Evolutionary conservation across 306 rosid genomes (phyloP).

Genomic region (Amphicarpaea edgeworthii): DNA sequence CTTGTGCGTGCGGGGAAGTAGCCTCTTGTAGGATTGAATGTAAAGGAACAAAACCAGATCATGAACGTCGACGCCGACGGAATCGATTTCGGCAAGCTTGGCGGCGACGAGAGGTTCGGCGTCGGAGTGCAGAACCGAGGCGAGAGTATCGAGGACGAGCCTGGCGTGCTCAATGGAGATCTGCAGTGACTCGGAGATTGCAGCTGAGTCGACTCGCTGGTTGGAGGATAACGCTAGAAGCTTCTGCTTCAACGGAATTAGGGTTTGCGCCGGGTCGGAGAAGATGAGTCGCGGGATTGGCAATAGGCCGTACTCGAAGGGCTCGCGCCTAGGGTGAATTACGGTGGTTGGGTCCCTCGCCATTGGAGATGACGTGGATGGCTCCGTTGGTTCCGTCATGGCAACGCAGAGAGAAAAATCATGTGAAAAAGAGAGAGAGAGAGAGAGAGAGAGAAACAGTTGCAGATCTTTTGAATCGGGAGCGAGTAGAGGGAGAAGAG

Average conservation of each 20-base stretch:
- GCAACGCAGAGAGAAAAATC: slow-evolving; percentile 44
- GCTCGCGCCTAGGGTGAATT: slow-evolving; percentile 89
- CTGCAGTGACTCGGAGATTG: slow-evolving; percentile 84
- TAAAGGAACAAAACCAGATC: slow-evolving; percentile 92
- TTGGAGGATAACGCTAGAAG: slow-evolving; percentile 62
- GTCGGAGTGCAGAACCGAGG: slow-evolving; percentile 75
- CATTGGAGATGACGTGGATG: slow-evolving; percentile 58
- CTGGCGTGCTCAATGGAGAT: slow-evolving; percentile 87
- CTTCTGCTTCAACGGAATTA: slow-evolving; percentile 80
- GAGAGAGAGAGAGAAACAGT: too few species aligned
- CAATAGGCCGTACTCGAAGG: slow-evolving; percentile 92
- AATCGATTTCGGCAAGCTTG: slow-evolving; percentile 58
- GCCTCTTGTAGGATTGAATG: slow-evolving; percentile 92
- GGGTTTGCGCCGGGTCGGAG: slow-evolving; percentile 97
- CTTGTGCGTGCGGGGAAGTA: slow-evolving; percentile 94
- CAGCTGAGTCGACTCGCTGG: slow-evolving; percentile 62
- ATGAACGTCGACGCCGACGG: slow-evolving; percentile 71
- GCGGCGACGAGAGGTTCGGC: slow-evolving; percentile 72
- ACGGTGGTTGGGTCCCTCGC: slow-evolving; percentile 61
- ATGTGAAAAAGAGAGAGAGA: slow-evolving; percentile 10
- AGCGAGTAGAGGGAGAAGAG: slow-evolving; percentile 38
- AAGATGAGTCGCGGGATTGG: slow-evolving; percentile 86
- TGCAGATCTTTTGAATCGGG: slow-evolving; percentile 57
- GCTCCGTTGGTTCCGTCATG: slow-evolving; percentile 80
- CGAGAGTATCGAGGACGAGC: slow-evolving; percentile 84